Evolutionary conservation across 768 basidiomycete genomes (phyloP).

Genomic region (Hericium rajendrae): DNA sequence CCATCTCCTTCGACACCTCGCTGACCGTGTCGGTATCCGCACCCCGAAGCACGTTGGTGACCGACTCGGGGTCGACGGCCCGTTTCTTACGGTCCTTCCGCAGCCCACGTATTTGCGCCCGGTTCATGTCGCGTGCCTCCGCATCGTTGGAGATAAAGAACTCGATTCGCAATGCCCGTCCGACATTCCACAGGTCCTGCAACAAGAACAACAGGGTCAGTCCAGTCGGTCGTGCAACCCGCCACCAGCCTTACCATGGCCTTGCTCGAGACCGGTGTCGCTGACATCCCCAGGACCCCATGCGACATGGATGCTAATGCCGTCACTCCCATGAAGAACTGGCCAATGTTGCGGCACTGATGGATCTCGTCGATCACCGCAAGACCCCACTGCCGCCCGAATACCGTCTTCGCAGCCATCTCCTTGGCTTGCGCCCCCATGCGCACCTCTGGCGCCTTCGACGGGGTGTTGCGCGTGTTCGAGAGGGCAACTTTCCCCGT

Average conservation of each 20-base stretch:
- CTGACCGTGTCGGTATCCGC: background rate
- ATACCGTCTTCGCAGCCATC: background rate
- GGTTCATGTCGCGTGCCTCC: background rate
- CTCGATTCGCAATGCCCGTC: background rate
- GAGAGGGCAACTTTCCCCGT: too few relatives aligned
- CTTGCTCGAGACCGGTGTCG: background rate
- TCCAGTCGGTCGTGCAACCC: background rate
- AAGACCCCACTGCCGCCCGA: background rate
- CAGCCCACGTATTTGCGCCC: background rate
- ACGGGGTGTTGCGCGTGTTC: too few relatives aligned
- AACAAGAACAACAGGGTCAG: background rate
- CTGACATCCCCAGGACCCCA: background rate
- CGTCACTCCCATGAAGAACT: background rate
- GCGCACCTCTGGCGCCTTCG: too few relatives aligned
- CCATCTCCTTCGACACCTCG: background rate
- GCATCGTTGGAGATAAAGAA: background rate
- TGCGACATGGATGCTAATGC: background rate
- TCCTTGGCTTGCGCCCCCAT: too few relatives aligned
- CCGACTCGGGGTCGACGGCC: background rate
- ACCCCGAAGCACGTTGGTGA: background rate
- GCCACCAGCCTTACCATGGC: too few relatives aligned
- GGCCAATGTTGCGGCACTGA: background rate
- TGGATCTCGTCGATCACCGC: background rate
- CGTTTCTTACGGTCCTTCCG: background rate
- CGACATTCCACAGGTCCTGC: background rate